Evolutionary conservation across 2,329 filamentous ascomycete genomes (phyloP), one percentile per base, ranked within the genome.

Genomic region (Penicillium decumbens): DNA sequence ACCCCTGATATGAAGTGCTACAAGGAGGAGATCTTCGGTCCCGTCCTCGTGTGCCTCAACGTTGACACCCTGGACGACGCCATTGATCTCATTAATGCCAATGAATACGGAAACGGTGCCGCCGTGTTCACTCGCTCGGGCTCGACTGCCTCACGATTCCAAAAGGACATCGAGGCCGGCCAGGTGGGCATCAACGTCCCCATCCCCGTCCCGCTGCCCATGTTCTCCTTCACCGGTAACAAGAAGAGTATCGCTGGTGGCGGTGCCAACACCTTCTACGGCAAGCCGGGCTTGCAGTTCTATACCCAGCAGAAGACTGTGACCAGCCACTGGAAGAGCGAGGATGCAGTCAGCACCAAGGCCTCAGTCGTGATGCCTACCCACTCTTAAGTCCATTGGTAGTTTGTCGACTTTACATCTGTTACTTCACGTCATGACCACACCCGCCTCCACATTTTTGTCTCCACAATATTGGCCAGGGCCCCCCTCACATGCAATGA

Each of bases 241-340:
- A 92, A 98, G 84, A 91, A 87, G 80, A 89, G 84, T 65, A 79
- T 97, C 49, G 93, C 93, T 0, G 93, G 92, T 47, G 91, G 91
- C 45, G 92, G 93, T 53, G 87, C 88, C 32, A 95, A 82, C 75
- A 95, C 90, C 13, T 97, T 98, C 70, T 98, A 98, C 73, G 93
- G 93, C 59, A 87, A 88, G 72, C 89, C 90, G 0, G 93, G 92
- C 23, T 74, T 98, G 68, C 85, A 88, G 67, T 98, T 98, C 69
- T 97, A 95, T 73, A 98, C 93, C 3, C 93, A 97, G 75, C 81
- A 88, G 67, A 97, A 98, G 87, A 98, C 93, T 2, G 93, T 98
- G 42, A 98, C 93, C 45, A 86, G 89, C 59, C 75, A 95, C 68
- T 98, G 93, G 93, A 83, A 83, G 65, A 83, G 81, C 53, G 84